Base-by-base conservation (phyloP, 768 basidiomycete genomes). In the Clavaria fumosa region DNA sequence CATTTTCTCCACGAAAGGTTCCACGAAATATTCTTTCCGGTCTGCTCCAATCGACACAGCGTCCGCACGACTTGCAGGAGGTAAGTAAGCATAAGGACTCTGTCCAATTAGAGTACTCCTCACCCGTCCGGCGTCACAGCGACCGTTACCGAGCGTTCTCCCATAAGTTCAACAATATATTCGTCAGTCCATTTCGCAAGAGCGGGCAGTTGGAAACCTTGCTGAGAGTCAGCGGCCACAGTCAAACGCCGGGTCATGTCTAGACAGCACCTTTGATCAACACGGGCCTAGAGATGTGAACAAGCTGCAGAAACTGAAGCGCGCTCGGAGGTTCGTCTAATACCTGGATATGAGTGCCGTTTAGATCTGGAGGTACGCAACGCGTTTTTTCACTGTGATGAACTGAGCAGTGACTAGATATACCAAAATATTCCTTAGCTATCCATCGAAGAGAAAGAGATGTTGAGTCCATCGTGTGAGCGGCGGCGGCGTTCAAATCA, bases 121-220 rank as follows among this genome's bases (percentile, higher is more conserved):
- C 44, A 86, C 88, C 86, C 88, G 43, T 86, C 72, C 0, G 86
- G 83, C 4, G 88, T 90, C 28, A 80, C 65, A 1, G 86, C 82
- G 21, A 91, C 72, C 5, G 80, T 78, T 26, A 90, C 66, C 22
- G 45, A 37, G 19, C 53, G 54, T 3, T 69, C 55, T 3, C 66
- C 72, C 67, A 83, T 73, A 35, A 51, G 53, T n/a, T 61, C 45
- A 9, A 56, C 49, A 9, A 90, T 66, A 50, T 79, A 78, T 34
- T 69, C 60, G 50, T 77, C 60, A 7, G 70, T 63, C 89, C 88
- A 93, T 30, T 62, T 62, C 9, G 58, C 51, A 28, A 59, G 50
- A 22, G 67, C 66, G n/a, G 66, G 63, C 33, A 70, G 49, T 7
- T 62, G 39, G 45, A 71, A 56, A 14, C 69, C 77, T 80, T 35